These are phyloP conservation scores for Penicillium daleae DNA, from an alignment of 495 filamentous ascomycete species.

Conservation along the genomic window DNA sequence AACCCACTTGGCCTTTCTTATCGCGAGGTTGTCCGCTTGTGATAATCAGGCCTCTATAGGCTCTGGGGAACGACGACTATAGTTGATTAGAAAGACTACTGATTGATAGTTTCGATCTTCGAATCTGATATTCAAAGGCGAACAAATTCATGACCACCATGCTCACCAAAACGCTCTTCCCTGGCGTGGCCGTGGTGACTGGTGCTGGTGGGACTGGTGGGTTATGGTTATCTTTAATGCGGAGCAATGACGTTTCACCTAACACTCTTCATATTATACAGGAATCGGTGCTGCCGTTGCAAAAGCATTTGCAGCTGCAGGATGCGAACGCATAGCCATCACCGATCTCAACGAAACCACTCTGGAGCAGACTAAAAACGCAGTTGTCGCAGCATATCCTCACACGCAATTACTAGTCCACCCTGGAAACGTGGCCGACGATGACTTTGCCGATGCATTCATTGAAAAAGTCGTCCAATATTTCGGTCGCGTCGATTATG, in stretches of 20 bases:
- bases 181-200: slow-evolving; percentile 38
- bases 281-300: slow-evolving; percentile 59
- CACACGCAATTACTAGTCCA: slow-evolving; percentile 32
- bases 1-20: slow-evolving; percentile 8
- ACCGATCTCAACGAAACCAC: slow-evolving; percentile 50
- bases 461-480: slow-evolving; percentile 30
- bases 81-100: not conserved
- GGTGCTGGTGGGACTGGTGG: slow-evolving; percentile 37
- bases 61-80: too few relatives aligned
- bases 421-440: slow-evolving; percentile 47
- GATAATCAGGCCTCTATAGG: not conserved
- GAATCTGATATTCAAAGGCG: not conserved
- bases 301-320: slow-evolving; percentile 52
- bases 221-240: slow-evolving; percentile 1
- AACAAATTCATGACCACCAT: not conserved
- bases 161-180: slow-evolving; percentile 22
- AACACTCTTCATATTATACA: slow-evolving; percentile 17
- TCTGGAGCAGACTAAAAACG: slow-evolving; percentile 38
- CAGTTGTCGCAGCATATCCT: slow-evolving; percentile 36
- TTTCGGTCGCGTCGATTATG: slow-evolving; percentile 56
- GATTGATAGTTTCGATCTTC: not conserved
- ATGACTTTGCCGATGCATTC: slow-evolving; percentile 47
- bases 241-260: not conserved
- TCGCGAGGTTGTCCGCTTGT: not conserved
- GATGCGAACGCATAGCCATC: slow-evolving; percentile 53